Conservation (phyloP, 768 basidiomycete genomes). For the Serpula lacrymans region DNA sequence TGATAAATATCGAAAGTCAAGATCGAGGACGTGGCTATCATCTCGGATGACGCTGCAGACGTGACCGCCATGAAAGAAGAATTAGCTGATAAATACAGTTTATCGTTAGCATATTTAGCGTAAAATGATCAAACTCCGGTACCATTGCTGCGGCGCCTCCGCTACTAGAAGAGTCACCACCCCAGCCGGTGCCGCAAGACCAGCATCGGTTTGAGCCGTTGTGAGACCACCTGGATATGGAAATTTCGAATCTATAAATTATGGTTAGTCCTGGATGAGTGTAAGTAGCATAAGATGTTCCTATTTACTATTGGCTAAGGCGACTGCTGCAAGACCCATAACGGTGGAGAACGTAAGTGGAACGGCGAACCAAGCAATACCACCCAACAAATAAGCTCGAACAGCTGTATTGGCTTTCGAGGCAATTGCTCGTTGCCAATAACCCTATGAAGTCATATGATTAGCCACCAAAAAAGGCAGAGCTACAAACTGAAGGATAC, state of each 20-base stretch:
- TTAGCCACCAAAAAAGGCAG: constrained; percentile 20
- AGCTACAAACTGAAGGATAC: constrained; percentile 7
- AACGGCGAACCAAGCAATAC: constrained; percentile 38
- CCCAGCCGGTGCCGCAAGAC: constrained; percentile 32
- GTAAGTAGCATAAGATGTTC: not conserved
- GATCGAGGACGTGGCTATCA: constrained; percentile 26
- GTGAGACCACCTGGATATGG: constrained; percentile 27
- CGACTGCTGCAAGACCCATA: constrained; percentile 33
- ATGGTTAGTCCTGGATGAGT: not conserved
- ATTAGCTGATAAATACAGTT: constrained; percentile 15
- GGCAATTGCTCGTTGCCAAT: constrained; percentile 38
- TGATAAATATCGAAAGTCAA: constrained; percentile 27
- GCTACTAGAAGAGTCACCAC: constrained; percentile 30
- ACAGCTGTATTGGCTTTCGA: constrained; percentile 33
- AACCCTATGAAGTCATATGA: constrained; percentile 24
- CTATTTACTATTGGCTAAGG: constrained; percentile 15
- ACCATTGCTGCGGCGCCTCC: constrained; percentile 30
- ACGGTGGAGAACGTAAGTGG: constrained; percentile 36
- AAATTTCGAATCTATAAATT: constrained; percentile 37
- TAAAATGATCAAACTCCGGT: not conserved
- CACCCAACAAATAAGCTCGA: constrained; percentile 36
- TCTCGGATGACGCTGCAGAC: constrained; percentile 29
- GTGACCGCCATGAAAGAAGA: constrained; percentile 34
- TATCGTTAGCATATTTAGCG: not conserved
- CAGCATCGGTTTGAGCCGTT: constrained; percentile 27